Evolutionary conservation across 495 filamentous ascomycete genomes (phyloP).

Genomic region (Lasiosphaeriaceae sp.): DNA sequence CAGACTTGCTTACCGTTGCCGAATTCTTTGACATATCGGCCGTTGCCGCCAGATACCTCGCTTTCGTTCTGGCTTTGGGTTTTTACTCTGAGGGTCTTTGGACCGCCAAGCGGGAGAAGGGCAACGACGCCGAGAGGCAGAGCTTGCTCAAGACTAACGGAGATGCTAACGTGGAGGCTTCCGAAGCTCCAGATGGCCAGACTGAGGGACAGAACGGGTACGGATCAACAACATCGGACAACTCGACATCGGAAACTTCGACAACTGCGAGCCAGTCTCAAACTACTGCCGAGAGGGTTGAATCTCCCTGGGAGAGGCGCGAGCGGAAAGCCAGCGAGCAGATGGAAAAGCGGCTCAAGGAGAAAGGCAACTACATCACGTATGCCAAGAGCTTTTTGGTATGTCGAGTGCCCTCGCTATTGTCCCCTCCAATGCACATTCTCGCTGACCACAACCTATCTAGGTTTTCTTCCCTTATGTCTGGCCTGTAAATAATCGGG

Average conservation of each 20-base stretch:
- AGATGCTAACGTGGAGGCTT: constrained; percentile 5
- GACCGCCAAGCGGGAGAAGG: constrained; percentile 27
- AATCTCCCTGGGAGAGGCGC: constrained; percentile 48
- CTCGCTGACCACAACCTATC: constrained; percentile 1
- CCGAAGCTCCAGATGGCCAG: constrained; percentile 18
- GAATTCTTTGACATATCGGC: constrained; percentile 33
- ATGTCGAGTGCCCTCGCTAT: constrained; percentile 13
- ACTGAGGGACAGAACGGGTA: constrained; percentile 35
- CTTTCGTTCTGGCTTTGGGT: constrained; percentile 25
- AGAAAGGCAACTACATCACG: constrained; percentile 60
- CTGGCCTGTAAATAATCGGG: constrained; percentile 55
- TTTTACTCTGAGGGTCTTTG: constrained; percentile 29
- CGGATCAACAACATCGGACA: constrained; percentile 40
- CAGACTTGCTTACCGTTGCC: constrained; percentile 12
- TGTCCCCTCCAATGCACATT: background rate
- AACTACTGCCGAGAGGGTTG: constrained; percentile 18
- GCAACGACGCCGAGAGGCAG: constrained; percentile 47
- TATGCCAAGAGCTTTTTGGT: constrained; percentile 61
- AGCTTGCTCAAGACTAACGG: constrained; percentile 40
- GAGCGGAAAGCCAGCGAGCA: constrained; percentile 46
- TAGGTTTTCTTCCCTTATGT: constrained; percentile 62
- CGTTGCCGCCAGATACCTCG: constrained; percentile 29
- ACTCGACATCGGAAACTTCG: constrained; percentile 24
- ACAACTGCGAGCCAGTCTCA: constrained; percentile 23
- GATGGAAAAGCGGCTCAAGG: constrained; percentile 55